phyloP scores from a whole-genome alignment of 768 basidiomycete species.

The Lyophyllum atratum region DNA sequence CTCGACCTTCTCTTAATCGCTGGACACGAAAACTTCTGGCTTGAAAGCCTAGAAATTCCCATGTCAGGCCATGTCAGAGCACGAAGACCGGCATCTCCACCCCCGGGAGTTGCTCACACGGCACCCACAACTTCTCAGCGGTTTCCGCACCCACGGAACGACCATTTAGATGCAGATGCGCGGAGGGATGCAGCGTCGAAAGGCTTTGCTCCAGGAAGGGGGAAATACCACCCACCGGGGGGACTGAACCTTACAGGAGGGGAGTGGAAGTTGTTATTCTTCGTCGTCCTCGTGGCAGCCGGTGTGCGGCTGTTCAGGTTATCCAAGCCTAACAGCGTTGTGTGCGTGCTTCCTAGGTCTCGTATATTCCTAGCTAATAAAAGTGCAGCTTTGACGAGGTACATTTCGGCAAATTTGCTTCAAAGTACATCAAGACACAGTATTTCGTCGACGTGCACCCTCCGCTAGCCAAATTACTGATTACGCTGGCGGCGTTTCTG shows the following conservation, averaged over 20 bases:
- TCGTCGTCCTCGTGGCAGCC: conserved; percentile 67
- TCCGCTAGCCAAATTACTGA: conserved; percentile 92
- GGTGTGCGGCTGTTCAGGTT: conserved; percentile 87
- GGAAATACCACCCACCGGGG: conserved; percentile 49
- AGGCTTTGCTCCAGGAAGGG: conserved; percentile 55
- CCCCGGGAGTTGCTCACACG: conserved; percentile 43
- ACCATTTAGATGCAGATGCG: conserved; percentile 74
- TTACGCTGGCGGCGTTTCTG: conserved; percentile 87
- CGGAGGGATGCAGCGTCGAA: conserved; percentile 70
- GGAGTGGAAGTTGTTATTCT: conserved; percentile 75
- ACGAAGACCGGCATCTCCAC: conserved; percentile 70
- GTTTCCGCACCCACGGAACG: conserved; percentile 66
- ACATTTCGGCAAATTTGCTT: conserved; percentile 97
- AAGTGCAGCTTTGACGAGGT: conserved; percentile 89
- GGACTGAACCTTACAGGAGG: conserved; percentile 66
- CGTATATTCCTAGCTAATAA: not conserved
- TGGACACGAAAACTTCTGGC: conserved; percentile 9
- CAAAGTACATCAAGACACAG: conserved; percentile 89
- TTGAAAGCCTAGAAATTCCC: conserved; percentile 11
- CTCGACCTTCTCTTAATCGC: conserved; percentile 4
- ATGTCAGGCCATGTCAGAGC: conserved; percentile 62
- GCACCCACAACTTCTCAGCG: conserved; percentile 45
- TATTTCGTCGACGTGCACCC: conserved; percentile 98
- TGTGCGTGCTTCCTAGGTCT: conserved; percentile 58
- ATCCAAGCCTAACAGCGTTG: conserved; percentile 86